Percentiles rank a stretch among this genome's conserved stretches.
phyloP scores from a whole-genome alignment of 257 asterid genomes.

The Osmanthus fragrans region DNA sequence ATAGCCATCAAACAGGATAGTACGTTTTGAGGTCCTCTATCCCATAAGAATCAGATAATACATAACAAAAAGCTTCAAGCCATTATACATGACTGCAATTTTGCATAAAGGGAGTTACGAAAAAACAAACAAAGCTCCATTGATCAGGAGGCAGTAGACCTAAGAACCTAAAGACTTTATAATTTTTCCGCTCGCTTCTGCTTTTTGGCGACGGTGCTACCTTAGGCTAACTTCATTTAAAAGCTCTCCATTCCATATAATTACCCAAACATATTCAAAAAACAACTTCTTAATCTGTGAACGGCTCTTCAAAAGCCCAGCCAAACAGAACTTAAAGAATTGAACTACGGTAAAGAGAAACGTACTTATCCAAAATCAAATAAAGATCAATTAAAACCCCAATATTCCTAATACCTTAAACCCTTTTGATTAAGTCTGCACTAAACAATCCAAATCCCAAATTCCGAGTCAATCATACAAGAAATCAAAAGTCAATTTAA shows the following conservation, averaged over 20 bases:
- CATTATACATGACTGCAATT: neutral
- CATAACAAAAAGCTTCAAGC: neutral
- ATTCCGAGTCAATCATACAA: slow-evolving; percentile 34
- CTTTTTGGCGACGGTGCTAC: too few relatives aligned
- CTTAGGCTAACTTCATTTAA: too few relatives aligned
- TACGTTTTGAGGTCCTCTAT: neutral
- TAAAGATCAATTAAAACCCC: slow-evolving; percentile 36
- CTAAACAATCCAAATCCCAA: slow-evolving; percentile 22
- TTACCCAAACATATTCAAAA: too few relatives aligned
- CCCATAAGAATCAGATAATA: neutral
- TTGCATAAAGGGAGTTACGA: neutral
- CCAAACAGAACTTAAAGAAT: neutral
- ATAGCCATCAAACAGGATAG: neutral
- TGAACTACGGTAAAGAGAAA: slow-evolving; percentile 1
- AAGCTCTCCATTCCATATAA: too few relatives aligned
- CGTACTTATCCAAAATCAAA: slow-evolving; percentile 9
- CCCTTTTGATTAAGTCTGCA: slow-evolving; percentile 23
- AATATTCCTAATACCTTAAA: slow-evolving; percentile 25
- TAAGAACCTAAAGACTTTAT: neutral
- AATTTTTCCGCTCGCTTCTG: too few relatives aligned
- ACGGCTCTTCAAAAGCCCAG: too few relatives aligned
- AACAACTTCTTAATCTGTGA: too few relatives aligned
- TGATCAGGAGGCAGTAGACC: neutral
- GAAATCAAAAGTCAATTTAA: slow-evolving; percentile 35
- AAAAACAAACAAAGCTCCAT: neutral